A percentile compares a stretch with the other conserved stretches of the same genome.
Conservation (phyloP, 1,139 yeast species). For the Suhomyces chickasaworum region DNA sequence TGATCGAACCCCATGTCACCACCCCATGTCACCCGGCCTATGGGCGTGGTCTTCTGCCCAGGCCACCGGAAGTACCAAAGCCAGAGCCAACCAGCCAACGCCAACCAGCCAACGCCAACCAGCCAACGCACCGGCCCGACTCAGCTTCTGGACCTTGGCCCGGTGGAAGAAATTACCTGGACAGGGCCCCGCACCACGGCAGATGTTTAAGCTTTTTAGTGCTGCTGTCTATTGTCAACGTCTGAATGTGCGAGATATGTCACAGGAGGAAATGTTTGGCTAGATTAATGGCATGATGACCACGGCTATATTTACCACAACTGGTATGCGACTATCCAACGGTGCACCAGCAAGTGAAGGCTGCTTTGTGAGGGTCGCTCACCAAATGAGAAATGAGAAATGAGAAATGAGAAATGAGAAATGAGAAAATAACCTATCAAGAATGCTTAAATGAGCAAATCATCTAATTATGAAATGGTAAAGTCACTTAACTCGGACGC, state of each 20-base stretch:
- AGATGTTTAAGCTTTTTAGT: slow-evolving; percentile 4
- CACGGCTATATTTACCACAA: neutral
- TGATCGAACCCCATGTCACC: neutral
- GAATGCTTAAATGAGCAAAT: too few species aligned
- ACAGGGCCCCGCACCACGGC: neutral
- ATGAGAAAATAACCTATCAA: too few species aligned
- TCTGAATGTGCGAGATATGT: slow-evolving; percentile 1
- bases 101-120: too few species aligned
- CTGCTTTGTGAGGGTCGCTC: too few species aligned
- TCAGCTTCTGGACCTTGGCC: neutral
- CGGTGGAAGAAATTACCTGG: neutral
- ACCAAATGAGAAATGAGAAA: too few species aligned
- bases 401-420: too few species aligned
- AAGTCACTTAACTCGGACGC: too few species aligned
- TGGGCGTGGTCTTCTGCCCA: neutral
- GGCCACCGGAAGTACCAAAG: too few species aligned
- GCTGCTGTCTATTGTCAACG: slow-evolving; percentile 5
- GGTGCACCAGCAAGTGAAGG: neutral
- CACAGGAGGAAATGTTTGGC: slow-evolving; percentile 3
- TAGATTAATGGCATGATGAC: neutral
- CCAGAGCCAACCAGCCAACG: too few species aligned
- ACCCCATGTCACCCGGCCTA: neutral
- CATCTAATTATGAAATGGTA: too few species aligned
- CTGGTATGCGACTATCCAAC: neutral
- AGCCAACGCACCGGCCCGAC: neutral